A percentile compares a stretch with the other conserved stretches of the same genome.
Conservation (phyloP, 768 basidiomycete genomes). For the Nidula microcarpa region DNA sequence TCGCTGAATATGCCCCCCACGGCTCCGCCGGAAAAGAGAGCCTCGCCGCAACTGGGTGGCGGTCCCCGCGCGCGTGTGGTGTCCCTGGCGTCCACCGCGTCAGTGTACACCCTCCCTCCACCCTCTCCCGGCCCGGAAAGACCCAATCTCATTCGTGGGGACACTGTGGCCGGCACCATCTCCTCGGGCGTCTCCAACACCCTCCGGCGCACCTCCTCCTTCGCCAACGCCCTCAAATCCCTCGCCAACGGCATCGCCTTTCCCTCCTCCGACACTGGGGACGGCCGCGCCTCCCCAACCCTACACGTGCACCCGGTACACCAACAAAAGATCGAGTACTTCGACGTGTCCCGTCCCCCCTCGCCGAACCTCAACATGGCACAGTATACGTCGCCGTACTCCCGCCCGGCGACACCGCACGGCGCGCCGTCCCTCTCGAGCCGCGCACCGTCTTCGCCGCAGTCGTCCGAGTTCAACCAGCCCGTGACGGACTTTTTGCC, state of each 20-base stretch:
- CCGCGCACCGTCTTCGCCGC: slow-evolving; percentile 23
- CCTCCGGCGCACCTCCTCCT: slow-evolving; percentile 73
- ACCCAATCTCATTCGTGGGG: slow-evolving; percentile 50
- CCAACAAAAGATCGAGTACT: slow-evolving; percentile 18
- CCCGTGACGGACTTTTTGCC: slow-evolving; percentile 56
- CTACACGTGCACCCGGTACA: slow-evolving; percentile 12
- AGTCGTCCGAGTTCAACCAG: slow-evolving; percentile 26
- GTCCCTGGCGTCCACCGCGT: slow-evolving; percentile 50
- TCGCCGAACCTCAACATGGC: slow-evolving; percentile 79
- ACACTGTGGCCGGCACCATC: slow-evolving; percentile 59
- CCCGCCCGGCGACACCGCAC: slow-evolving; percentile 45
- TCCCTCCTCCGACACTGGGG: slow-evolving; percentile 60
- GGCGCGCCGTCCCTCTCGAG: slow-evolving; percentile 18
- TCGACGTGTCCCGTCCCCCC: slow-evolving; percentile 62
- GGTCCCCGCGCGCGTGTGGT: slow-evolving; percentile 42
- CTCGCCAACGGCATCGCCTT: slow-evolving; percentile 72
- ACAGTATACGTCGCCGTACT: slow-evolving; percentile 76
- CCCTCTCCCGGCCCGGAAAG: slow-evolving; percentile 42
- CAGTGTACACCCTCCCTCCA: slow-evolving; percentile 33
- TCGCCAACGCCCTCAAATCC: slow-evolving; percentile 71
- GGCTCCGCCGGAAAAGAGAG: slow-evolving; percentile 30
- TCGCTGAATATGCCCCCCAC: slow-evolving; percentile 54
- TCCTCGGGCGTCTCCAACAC: slow-evolving; percentile 65
- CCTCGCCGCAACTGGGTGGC: slow-evolving; percentile 22
- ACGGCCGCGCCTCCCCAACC: slow-evolving; percentile 35